A percentile compares a stretch with the other conserved stretches of the same genome.
These are phyloP conservation scores for Hygrocybe punicea DNA, from an alignment of 768 basidiomycete species.

Conservation along the genomic window DNA sequence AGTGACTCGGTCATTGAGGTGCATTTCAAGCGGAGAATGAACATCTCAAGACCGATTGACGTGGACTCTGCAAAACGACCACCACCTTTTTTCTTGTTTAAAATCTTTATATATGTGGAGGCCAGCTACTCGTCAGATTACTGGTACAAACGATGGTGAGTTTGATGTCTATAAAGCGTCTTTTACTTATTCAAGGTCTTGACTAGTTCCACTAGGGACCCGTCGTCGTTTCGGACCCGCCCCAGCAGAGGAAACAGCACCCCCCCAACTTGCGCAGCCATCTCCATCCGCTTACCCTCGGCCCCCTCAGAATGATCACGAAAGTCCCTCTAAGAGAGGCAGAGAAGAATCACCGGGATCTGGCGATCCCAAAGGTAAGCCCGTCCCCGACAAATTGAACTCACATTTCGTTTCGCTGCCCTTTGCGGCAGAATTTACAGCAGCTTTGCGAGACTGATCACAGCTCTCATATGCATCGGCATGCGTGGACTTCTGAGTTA, in stretches of 20 bases:
- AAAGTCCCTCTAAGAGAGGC: slow-evolving; percentile 56
- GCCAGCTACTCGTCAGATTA: slow-evolving; percentile 84
- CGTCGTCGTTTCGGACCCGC: slow-evolving; percentile 91
- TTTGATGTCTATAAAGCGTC: slow-evolving; percentile 13
- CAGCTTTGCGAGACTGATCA: slow-evolving; percentile 16
- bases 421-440: slow-evolving; percentile 20
- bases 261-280: slow-evolving; percentile 83
- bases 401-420: slow-evolving; percentile 13
- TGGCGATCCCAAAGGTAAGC: slow-evolving; percentile 76
- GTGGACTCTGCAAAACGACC: not conserved
- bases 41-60: slow-evolving; percentile 7
- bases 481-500: slow-evolving; percentile 30
- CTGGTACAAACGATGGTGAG: slow-evolving; percentile 89
- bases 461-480: slow-evolving; percentile 10
- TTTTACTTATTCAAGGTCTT: slow-evolving; percentile 14
- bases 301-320: slow-evolving; percentile 49
- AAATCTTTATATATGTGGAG: slow-evolving; percentile 57
- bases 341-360: slow-evolving; percentile 65
- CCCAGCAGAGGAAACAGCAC: slow-evolving; percentile 73
- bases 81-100: slow-evolving; percentile 17
- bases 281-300: slow-evolving; percentile 85
- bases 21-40: slow-evolving; percentile 34
- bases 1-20: too few relatives aligned
- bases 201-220: slow-evolving; percentile 72
- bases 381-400: slow-evolving; percentile 11